Evolutionary conservation across 768 basidiomycete species (phyloP).

Genomic region (Phlebiopsis flavidoalba): DNA sequence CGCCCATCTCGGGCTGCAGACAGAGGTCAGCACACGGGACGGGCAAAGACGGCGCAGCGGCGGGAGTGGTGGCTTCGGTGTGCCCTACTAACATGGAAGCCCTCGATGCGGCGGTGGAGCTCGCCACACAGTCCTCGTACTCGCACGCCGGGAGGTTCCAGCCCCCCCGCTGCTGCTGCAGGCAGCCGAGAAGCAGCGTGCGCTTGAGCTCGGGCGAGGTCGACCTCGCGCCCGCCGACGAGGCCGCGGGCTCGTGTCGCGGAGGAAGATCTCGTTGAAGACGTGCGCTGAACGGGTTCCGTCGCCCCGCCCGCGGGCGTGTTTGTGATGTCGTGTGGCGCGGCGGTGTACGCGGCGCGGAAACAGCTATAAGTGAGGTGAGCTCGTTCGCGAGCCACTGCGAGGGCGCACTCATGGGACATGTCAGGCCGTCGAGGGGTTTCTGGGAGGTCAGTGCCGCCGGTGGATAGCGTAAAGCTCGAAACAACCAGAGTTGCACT

Average conservation of each 20-base stretch:
- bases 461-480: neutral
- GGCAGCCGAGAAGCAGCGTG: slow-evolving; percentile 14
- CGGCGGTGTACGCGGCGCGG: slow-evolving; percentile 1
- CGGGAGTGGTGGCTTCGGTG: neutral
- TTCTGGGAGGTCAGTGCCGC: neutral
- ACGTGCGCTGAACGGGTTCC: slow-evolving; percentile 17
- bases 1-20: slow-evolving; percentile 12
- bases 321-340: neutral
- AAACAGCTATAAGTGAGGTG: slow-evolving; percentile 4
- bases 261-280: slow-evolving; percentile 17
- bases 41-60: neutral
- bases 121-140: slow-evolving; percentile 2
- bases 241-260: slow-evolving; percentile 15
- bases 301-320: neutral
- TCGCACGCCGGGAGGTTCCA: slow-evolving; percentile 9
- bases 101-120: slow-evolving; percentile 9
- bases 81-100: slow-evolving; percentile 13
- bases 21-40: neutral
- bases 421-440: neutral
- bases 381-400: slow-evolving; percentile 13
- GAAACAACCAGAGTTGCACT: neutral
- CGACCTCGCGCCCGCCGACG: slow-evolving; percentile 17
- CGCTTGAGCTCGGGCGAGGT: slow-evolving; percentile 17
- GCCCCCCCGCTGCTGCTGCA: slow-evolving; percentile 18
- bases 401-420: slow-evolving; percentile 9